Conservation (phyloP, 805 yeast species). For the Kazachstania taianensis region DNA sequence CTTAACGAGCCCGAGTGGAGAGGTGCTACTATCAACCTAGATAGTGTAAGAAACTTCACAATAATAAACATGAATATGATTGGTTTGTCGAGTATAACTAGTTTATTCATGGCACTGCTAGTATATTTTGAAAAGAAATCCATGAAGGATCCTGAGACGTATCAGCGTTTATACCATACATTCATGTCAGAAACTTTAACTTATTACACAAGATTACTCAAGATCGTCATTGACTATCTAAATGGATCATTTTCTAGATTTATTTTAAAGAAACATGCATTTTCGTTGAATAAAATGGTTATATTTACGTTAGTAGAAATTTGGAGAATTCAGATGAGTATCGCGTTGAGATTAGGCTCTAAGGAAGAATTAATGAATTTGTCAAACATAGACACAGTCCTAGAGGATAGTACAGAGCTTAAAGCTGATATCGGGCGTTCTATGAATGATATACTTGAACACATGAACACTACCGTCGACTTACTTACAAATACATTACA, state of each 20-base stretch:
- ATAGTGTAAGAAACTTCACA: constrained; percentile 6
- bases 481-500: constrained; percentile 3
- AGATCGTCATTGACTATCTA: constrained; percentile 6
- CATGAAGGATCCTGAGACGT: constrained; percentile 3
- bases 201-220: constrained; percentile 4
- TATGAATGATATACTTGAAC: constrained; percentile 4
- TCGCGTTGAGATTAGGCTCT: constrained; percentile 9
- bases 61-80: constrained; percentile 9
- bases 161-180: constrained; percentile 6
- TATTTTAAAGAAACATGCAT: constrained; percentile 4
- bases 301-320: constrained; percentile 8
- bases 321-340: constrained; percentile 10
- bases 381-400: neutral
- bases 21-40: constrained; percentile 5
- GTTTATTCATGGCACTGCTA: constrained; percentile 6
- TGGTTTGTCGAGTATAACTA: constrained; percentile 9
- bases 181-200: constrained; percentile 6
- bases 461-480: constrained; percentile 5
- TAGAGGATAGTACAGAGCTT: neutral
- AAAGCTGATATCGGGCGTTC: constrained; percentile 1
- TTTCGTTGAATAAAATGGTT: constrained; percentile 9
- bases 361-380: constrained; percentile 3
- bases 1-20: constrained; percentile 7
- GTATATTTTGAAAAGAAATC: constrained; percentile 11
- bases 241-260: constrained; percentile 4